phyloP scores from a whole-genome alignment of 164 flowering plant genomes.

The Warburgia ugandensis region DNA sequence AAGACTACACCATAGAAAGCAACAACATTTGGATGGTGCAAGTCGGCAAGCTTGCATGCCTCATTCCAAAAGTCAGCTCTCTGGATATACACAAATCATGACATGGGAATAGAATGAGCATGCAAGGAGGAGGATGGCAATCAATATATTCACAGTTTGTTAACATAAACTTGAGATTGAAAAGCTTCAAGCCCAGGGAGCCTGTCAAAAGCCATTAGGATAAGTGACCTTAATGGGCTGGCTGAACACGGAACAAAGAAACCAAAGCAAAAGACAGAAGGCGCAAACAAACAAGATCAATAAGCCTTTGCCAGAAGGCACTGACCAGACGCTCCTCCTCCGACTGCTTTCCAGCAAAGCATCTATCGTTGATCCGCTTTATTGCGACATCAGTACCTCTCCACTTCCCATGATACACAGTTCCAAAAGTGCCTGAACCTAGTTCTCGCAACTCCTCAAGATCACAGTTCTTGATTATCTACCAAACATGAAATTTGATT shows the following conservation, averaged over 20 bases:
- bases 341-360: constrained; percentile 86
- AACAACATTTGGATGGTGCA: constrained; percentile 97
- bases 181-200: too few relatives aligned
- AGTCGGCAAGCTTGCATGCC: constrained; percentile 85
- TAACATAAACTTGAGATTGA: too few relatives aligned
- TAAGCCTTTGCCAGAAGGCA: too few relatives aligned
- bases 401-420: constrained; percentile 98
- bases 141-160: too few relatives aligned
- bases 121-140: too few relatives aligned
- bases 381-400: constrained; percentile 94
- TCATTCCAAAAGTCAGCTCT: constrained; percentile 95
- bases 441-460: constrained; percentile 79
- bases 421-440: constrained; percentile 94
- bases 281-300: too few relatives aligned
- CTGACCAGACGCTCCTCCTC: constrained; percentile 88
- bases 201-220: too few relatives aligned
- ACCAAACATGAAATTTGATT: constrained; percentile 10
- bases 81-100: too few relatives aligned
- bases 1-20: constrained; percentile 97
- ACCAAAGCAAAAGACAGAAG: too few relatives aligned
- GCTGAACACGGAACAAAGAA: too few relatives aligned
- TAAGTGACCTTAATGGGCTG: too few relatives aligned
- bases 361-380: constrained; percentile 79
- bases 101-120: too few relatives aligned
- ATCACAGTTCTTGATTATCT: constrained; percentile 77